These are phyloP conservation scores for Aspergillus baeticus DNA, from an alignment of 495 filamentous ascomycete genomes.

Conservation along the genomic window DNA sequence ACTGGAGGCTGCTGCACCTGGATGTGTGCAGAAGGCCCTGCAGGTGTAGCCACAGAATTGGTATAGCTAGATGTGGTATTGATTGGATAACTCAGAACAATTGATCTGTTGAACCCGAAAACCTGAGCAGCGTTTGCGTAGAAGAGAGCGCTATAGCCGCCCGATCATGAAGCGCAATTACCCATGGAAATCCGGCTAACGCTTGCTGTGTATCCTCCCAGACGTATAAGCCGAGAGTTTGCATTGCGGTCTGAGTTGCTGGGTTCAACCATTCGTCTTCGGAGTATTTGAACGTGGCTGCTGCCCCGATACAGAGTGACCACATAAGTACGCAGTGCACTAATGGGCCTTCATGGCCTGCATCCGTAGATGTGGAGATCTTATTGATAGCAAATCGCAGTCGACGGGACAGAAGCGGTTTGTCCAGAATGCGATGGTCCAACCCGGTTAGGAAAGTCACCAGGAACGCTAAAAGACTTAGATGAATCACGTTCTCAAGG, in stretches of 20 bases:
- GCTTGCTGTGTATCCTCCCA: neutral
- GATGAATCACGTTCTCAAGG: neutral
- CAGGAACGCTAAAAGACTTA: neutral
- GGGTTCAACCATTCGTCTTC: slow-evolving; percentile 3
- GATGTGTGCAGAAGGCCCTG: slow-evolving; percentile 1
- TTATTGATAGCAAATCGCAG: neutral
- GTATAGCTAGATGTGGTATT: neutral
- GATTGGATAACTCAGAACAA: neutral
- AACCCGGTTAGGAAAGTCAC: slow-evolving; percentile 1
- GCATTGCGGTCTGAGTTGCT: neutral
- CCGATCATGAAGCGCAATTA: slow-evolving; percentile 1
- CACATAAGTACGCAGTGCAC: neutral
- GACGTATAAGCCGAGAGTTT: neutral
- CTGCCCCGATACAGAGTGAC: neutral
- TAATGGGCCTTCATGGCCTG: neutral
- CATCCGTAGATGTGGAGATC: neutral
- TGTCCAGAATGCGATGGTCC: neutral
- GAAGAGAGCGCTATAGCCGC: neutral
- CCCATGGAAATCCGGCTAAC: neutral
- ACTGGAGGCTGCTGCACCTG: slow-evolving; percentile 1
- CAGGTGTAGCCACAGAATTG: neutral
- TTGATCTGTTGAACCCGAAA: neutral
- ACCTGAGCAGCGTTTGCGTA: neutral
- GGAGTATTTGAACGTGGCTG: neutral
- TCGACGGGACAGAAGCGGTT: neutral